Evolutionary conservation across 257 asterid genomes (phyloP).

Genomic region (Ajuga chamaepitys): DNA sequence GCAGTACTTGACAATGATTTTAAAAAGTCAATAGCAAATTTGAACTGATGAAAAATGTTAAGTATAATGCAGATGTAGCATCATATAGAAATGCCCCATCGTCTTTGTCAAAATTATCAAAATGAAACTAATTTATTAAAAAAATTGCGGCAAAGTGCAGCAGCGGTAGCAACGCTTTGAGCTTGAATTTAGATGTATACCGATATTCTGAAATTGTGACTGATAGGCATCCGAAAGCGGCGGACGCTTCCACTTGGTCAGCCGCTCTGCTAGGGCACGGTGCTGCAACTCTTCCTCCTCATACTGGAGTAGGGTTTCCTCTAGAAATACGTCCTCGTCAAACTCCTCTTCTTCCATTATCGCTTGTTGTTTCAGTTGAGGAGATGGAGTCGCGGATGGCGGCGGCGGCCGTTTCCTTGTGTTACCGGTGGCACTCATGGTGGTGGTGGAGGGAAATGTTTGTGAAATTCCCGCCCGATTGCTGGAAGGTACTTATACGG

Average conservation of each 20-base stretch:
- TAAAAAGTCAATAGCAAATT: neutral
- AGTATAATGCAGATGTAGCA: neutral
- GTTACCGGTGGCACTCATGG: conserved; percentile 52
- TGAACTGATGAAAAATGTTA: conserved; percentile 2
- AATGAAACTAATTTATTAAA: neutral
- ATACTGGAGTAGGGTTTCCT: conserved; percentile 70
- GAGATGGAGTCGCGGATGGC: conserved; percentile 39
- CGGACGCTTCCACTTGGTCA: conserved; percentile 82
- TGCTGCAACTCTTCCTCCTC: conserved; percentile 69
- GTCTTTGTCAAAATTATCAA: neutral
- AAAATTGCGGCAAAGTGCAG: neutral
- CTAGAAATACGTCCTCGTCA: conserved; percentile 83
- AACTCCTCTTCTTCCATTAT: conserved; percentile 72
- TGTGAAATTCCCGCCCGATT: conserved; percentile 46
- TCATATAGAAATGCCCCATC: neutral
- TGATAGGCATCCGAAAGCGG: conserved; percentile 40
- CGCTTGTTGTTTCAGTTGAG: conserved; percentile 55
- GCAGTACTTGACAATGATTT: neutral
- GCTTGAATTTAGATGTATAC: conserved; percentile 31
- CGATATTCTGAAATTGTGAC: conserved; percentile 45
- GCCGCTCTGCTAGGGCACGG: conserved; percentile 50
- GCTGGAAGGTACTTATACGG: neutral
- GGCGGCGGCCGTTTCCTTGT: conserved; percentile 49
- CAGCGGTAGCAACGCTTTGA: neutral
- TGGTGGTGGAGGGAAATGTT: conserved; percentile 18